Base-by-base conservation (phyloP, 768 basidiomycete genomes). In the Boletellus sp. region DNA sequence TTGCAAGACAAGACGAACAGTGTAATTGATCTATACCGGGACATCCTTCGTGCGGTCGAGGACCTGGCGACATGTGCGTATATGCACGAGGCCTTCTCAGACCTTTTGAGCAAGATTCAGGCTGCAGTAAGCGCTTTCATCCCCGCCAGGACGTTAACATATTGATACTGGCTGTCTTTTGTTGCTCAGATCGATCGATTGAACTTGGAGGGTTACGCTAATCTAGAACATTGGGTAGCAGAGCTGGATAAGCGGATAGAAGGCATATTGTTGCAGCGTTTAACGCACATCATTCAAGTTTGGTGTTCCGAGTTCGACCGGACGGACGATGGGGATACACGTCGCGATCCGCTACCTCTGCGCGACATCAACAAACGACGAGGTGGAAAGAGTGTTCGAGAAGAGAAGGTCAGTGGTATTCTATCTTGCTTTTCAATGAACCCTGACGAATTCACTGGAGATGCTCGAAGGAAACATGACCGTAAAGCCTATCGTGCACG, bases 1-100 rank as follows among this genome's bases (percentile, higher is more conserved):
- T 73, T 99, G 20, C 95, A 97, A 78, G 96, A 99, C 73, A 96
- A 97, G 70, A 90, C 94, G 38, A 95, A 95, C 67, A 87, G 79
- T 44, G 85, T 95, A 47, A 90, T 99, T 54, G 94, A 95, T 57
- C 73, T 94, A 46, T 91, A 92, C 68, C 85, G 84, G 57, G 92
- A 94, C 45, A 90, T 96, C 40, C 72, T 81, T 10, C 81, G 87
- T 1, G 82, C 85, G 0, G 84, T 98, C 1, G 92, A 96, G 54
- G 91, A 95, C 57, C 78, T 99, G 6, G 74, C 81, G 6, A 88
- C 89, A 3, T 98, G 96, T 64, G 74, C 87, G 0, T 98, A 95
- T 66, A 85, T 85, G 0, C 68, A 77, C 1, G 90, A 94, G 52
- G 85, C 88, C 0, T 96, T 99, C 69, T 74, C 84, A 3, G 84